phyloP scores from a whole-genome alignment of 129 eudicot species.

The Lactuca saligna region DNA sequence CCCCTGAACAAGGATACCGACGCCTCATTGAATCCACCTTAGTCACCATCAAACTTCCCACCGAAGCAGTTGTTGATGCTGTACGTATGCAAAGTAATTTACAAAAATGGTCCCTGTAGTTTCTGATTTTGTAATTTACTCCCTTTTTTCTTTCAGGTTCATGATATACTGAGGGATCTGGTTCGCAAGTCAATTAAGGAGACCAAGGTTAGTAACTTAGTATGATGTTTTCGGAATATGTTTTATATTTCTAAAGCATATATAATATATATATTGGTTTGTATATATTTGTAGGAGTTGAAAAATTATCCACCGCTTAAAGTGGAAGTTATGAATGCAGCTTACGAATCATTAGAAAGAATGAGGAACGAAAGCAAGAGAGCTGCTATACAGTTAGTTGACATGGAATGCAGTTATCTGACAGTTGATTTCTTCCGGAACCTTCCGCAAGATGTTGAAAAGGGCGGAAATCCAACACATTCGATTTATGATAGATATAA shows the following conservation, averaged over 20 bases:
- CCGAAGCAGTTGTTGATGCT: slow-evolving; percentile 91
- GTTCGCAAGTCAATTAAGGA: slow-evolving; percentile 83
- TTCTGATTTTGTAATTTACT: too few species aligned
- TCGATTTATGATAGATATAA: slow-evolving; percentile 88
- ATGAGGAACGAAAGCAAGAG: slow-evolving; percentile 87
- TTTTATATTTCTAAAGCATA: too few species aligned
- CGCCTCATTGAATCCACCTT: slow-evolving; percentile 90
- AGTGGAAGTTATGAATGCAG: slow-evolving; percentile 81
- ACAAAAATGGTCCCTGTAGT: background rate
- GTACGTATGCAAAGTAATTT: slow-evolving; percentile 37
- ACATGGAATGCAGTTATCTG: slow-evolving; percentile 89
- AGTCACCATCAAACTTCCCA: slow-evolving; percentile 73
- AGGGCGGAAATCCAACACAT: slow-evolving; percentile 98
- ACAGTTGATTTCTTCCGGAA: slow-evolving; percentile 93
- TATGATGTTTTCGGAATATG: background rate
- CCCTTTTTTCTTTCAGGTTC: slow-evolving; percentile 58
- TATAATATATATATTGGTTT: background rate
- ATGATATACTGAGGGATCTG: slow-evolving; percentile 79
- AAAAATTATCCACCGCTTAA: slow-evolving; percentile 89
- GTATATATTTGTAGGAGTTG: slow-evolving; percentile 59
- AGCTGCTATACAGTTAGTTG: slow-evolving; percentile 90
- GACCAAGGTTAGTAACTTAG: slow-evolving; percentile 55
- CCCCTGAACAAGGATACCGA: slow-evolving; percentile 96
- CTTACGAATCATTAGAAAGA: slow-evolving; percentile 76
- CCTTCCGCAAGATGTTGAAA: slow-evolving; percentile 96